phyloP scores from a whole-genome alignment of 495 filamentous ascomycete species.

The Baudoinia panamericana region DNA sequence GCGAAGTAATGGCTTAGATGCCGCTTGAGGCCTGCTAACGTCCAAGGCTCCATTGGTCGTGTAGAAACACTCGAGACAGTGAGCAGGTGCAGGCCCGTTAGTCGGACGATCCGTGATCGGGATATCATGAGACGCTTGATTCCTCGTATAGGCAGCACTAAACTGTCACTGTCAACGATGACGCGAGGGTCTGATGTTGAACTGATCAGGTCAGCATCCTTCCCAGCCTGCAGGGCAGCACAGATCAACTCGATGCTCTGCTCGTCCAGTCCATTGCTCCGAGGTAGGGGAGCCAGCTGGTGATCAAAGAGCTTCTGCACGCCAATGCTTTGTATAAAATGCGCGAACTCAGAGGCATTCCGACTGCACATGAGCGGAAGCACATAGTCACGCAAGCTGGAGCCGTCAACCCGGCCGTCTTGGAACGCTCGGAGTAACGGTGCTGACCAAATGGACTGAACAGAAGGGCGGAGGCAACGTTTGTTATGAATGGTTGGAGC shows the following conservation, averaged over 20 bases:
- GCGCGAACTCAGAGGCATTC: slow-evolving; percentile 39
- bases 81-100: slow-evolving; percentile 63
- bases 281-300: slow-evolving; percentile 32
- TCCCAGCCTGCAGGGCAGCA: slow-evolving; percentile 60
- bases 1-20: slow-evolving; percentile 57
- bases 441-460: not conserved
- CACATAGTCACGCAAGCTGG: slow-evolving; percentile 58
- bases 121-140: slow-evolving; percentile 48
- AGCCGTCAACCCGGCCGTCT: slow-evolving; percentile 16
- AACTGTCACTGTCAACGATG: slow-evolving; percentile 5
- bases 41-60: slow-evolving; percentile 48
- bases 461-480: too few relatives aligned
- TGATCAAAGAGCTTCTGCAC: slow-evolving; percentile 20
- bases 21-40: slow-evolving; percentile 45
- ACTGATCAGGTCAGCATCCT: slow-evolving; percentile 61
- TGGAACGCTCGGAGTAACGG: not conserved
- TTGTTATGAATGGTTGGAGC: too few relatives aligned
- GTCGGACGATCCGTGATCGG: slow-evolving; percentile 47
- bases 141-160: slow-evolving; percentile 32
- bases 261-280: slow-evolving; percentile 35
- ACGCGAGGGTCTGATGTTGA: slow-evolving; percentile 32
- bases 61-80: slow-evolving; percentile 55
- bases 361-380: slow-evolving; percentile 56
- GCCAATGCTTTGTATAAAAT: slow-evolving; percentile 37
- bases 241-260: slow-evolving; percentile 34